Conservation (phyloP, 2,329 filamentous ascomycete species). For the Pseudogymnoascus sp. region DNA sequence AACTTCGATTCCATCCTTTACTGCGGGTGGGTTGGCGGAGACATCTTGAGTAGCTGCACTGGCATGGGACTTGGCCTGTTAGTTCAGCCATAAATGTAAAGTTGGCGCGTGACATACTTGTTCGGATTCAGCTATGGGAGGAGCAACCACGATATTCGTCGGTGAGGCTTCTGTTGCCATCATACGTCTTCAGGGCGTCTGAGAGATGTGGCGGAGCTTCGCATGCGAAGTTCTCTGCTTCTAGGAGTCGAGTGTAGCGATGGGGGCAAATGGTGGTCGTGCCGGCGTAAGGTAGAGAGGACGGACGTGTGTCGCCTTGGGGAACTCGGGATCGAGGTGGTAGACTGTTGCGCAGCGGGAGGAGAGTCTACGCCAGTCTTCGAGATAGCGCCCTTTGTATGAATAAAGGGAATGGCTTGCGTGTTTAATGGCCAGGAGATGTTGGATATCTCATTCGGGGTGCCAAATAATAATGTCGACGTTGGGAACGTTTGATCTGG, state of each 20-base stretch:
- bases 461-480: not conserved
- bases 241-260: not conserved
- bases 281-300: constrained; percentile 3
- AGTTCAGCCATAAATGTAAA: not conserved
- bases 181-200: constrained; percentile 44
- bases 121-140: constrained; percentile 11
- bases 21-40: constrained; percentile 27
- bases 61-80: not conserved
- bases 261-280: not conserved
- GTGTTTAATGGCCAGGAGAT: constrained; percentile 1
- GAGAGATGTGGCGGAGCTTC: constrained; percentile 24
- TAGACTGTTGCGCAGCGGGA: not conserved
- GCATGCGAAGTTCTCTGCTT: constrained; percentile 24
- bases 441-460: not conserved
- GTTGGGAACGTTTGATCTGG: constrained; percentile 6
- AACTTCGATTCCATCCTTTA: constrained; percentile 42
- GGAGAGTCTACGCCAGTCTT: constrained; percentile 4
- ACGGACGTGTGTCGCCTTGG: constrained; percentile 3
- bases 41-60: constrained; percentile 36
- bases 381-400: constrained; percentile 4
- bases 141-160: constrained; percentile 34
- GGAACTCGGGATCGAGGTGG: not conserved
- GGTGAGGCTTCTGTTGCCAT: constrained; percentile 56
- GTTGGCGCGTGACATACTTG: constrained; percentile 10
- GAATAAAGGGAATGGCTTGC: not conserved